These are phyloP conservation scores for Tuber aestivum DNA, from an alignment of 495 filamentous ascomycete genomes.

Conservation along the genomic window DNA sequence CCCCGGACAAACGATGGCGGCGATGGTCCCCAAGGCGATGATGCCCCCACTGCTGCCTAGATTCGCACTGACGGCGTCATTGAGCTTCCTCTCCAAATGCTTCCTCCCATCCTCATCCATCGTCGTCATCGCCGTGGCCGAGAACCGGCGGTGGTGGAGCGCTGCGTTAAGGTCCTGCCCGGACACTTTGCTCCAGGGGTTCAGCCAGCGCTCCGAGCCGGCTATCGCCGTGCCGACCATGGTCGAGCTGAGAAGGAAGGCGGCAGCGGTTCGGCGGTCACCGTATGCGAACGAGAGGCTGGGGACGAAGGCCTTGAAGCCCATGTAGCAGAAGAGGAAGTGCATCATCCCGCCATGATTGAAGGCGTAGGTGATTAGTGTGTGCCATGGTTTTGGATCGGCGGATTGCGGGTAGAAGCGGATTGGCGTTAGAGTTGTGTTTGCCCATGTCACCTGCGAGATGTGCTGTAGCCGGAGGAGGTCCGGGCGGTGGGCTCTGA, in stretches of 20 bases:
- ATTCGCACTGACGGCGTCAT: neutral
- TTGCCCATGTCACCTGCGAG: neutral
- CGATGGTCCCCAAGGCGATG: slow-evolving; percentile 23
- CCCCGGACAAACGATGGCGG: slow-evolving; percentile 25
- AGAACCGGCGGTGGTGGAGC: neutral
- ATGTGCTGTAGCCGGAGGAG: neutral
- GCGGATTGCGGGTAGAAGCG: neutral
- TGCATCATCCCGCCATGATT: slow-evolving; percentile 29
- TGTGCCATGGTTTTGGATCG: slow-evolving; percentile 25
- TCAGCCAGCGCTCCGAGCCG: slow-evolving; percentile 3
- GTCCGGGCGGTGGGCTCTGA: neutral
- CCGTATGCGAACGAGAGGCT: slow-evolving; percentile 25
- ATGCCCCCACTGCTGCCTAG: neutral
- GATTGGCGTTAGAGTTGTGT: neutral
- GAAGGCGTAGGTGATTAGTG: slow-evolving; percentile 26
- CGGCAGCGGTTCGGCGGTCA: slow-evolving; percentile 9
- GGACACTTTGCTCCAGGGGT: slow-evolving; percentile 7
- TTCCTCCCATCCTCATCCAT: neutral
- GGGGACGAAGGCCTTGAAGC: slow-evolving; percentile 23
- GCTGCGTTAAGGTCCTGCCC: neutral
- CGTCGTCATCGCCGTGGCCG: neutral
- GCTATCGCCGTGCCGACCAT: neutral
- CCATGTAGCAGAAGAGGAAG: slow-evolving; percentile 29
- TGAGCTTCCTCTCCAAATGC: neutral
- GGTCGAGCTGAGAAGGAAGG: slow-evolving; percentile 10